These are phyloP conservation scores for Phytopythium kandeliae DNA, from an alignment of 352 stramenopile genomes.

Conservation along the genomic window DNA sequence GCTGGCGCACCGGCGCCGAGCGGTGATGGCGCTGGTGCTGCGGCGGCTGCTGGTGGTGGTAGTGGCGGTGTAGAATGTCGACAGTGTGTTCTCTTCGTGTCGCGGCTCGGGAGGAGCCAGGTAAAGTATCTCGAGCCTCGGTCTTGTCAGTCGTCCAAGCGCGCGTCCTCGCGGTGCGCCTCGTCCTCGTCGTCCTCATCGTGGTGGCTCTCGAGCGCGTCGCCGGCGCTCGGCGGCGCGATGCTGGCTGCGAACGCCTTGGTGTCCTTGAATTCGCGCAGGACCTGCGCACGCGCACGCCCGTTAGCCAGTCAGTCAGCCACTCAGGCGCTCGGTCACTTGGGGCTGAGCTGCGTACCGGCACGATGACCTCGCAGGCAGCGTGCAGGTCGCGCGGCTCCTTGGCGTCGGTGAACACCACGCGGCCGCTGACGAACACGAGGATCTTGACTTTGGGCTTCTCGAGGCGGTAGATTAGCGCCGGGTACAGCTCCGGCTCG, in stretches of 20 bases:
- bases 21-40: too few species aligned
- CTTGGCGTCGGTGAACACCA: slow-evolving; percentile 96
- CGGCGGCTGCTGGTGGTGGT: too few species aligned
- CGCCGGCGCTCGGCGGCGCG: not conserved
- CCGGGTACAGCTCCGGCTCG: slow-evolving; percentile 99
- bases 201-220: slow-evolving; percentile 5
- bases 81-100: not conserved
- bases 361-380: slow-evolving; percentile 82
- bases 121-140: too few species aligned
- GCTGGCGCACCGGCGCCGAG: too few species aligned
- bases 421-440: slow-evolving; percentile 98
- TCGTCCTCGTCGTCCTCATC: slow-evolving; percentile 6
- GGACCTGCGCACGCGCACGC: slow-evolving; percentile 33
- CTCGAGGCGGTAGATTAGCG: slow-evolving; percentile 97
- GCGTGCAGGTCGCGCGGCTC: slow-evolving; percentile 65
- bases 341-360: too few species aligned
- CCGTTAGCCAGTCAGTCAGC: not conserved
- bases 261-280: slow-evolving; percentile 49
- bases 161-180: slow-evolving; percentile 1
- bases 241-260: slow-evolving; percentile 25
- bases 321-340: too few species aligned
- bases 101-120: too few species aligned
- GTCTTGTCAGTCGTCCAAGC: slow-evolving; percentile 8
- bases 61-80: slow-evolving; percentile 1
- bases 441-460: slow-evolving; percentile 97